phyloP scores from a whole-genome alignment of 345 rosid species.

The Gossypium rotundifolium region DNA sequence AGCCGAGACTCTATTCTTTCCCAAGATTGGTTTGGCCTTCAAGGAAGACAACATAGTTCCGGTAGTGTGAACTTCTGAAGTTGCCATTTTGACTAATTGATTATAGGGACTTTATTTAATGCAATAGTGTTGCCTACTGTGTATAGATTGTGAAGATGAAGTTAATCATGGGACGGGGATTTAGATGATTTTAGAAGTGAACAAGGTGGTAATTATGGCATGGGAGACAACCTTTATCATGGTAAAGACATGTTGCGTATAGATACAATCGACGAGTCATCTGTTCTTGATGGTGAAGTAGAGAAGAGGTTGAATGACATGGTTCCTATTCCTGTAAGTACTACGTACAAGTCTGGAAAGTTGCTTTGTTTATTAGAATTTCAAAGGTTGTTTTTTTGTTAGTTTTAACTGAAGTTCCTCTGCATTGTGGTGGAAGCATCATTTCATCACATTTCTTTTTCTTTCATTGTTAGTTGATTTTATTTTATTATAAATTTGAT shows the following conservation, averaged over 20 bases:
- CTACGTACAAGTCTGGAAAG: conserved; percentile 30
- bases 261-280: conserved; percentile 37
- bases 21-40: conserved; percentile 55
- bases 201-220: conserved; percentile 1
- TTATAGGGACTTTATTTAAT: background rate
- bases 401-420: background rate
- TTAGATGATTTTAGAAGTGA: conserved; percentile 8
- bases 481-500: background rate
- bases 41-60: conserved; percentile 15
- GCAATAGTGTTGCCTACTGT: background rate
- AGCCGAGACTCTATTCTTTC: conserved; percentile 44
- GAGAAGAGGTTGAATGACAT: conserved; percentile 62
- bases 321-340: conserved; percentile 67
- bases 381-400: background rate
- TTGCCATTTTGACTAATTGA: background rate
- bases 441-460: background rate
- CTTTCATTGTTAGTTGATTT: background rate
- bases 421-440: background rate
- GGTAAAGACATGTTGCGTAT: conserved; percentile 6
- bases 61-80: conserved; percentile 21
- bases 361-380: background rate
- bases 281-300: conserved; percentile 46
- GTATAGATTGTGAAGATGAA: conserved; percentile 28
- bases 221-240: background rate
- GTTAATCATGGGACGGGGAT: conserved; percentile 4